These are phyloP conservation scores for Grigorovia jiainica DNA, from an alignment of 805 yeast genomes.

Conservation along the genomic window DNA sequence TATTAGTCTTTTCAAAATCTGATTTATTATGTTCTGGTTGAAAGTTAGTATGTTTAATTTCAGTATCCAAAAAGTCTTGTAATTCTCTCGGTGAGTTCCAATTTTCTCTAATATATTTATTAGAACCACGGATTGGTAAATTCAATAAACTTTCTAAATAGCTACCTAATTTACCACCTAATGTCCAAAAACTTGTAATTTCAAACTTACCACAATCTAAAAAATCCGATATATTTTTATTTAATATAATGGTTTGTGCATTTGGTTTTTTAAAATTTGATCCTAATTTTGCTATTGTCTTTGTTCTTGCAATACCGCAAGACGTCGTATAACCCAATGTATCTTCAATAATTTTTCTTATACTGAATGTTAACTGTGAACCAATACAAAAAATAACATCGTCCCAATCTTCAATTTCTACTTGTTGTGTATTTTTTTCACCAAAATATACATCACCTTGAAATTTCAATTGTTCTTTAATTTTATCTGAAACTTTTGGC, in stretches of 20 bases:
- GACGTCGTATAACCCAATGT: constrained; percentile 78
- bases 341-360: constrained; percentile 44
- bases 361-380: constrained; percentile 43
- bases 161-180: constrained; percentile 86
- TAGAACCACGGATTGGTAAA: constrained; percentile 39
- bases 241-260: constrained; percentile 67
- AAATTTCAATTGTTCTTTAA: constrained; percentile 14
- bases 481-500: constrained; percentile 18
- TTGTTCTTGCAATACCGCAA: constrained; percentile 73
- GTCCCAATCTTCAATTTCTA: constrained; percentile 57
- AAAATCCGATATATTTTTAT: constrained; percentile 40
- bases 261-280: constrained; percentile 81
- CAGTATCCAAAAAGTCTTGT: constrained; percentile 11
- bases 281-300: constrained; percentile 76
- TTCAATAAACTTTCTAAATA: constrained; percentile 40
- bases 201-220: constrained; percentile 42
- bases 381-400: constrained; percentile 64
- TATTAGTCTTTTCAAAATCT: constrained; percentile 34
- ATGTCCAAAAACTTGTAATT: constrained; percentile 71
- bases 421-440: background rate
- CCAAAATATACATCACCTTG: constrained; percentile 10
- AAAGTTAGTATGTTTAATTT: constrained; percentile 4
- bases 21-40: constrained; percentile 4
- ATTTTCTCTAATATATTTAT: constrained; percentile 43
- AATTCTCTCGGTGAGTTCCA: constrained; percentile 34